Conservation (phyloP, 805 yeast species). For the Lachancea dasiensis region DNA sequence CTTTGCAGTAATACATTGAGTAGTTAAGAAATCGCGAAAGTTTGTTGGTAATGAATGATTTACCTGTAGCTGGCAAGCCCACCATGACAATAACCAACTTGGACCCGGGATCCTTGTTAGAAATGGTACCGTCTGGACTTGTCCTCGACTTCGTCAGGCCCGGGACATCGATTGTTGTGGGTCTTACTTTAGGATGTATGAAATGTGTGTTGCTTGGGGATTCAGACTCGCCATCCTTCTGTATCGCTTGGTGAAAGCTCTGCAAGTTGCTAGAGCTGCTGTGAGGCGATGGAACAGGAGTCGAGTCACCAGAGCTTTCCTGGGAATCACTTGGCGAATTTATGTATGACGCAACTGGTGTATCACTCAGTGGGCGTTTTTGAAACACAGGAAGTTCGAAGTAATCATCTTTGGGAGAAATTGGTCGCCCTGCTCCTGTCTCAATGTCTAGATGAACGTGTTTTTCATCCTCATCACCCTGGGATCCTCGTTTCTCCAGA, state of each 20-base stretch:
- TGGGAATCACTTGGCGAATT: slow-evolving; percentile 45
- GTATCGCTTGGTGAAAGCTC: not conserved
- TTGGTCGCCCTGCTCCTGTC: slow-evolving; percentile 3
- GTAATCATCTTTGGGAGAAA: slow-evolving; percentile 6
- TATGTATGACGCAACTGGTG: slow-evolving; percentile 57
- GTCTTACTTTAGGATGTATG: slow-evolving; percentile 43
- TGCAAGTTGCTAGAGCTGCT: slow-evolving; percentile 5
- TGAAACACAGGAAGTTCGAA: slow-evolving; percentile 48
- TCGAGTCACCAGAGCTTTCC: slow-evolving; percentile 27
- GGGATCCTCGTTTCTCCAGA: slow-evolving; percentile 7
- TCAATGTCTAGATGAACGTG: slow-evolving; percentile 16
- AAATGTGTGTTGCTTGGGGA: slow-evolving; percentile 19
- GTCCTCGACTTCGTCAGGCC: slow-evolving; percentile 80
- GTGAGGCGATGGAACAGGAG: slow-evolving; percentile 25
- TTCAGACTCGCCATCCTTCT: not conserved
- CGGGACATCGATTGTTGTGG: slow-evolving; percentile 85
- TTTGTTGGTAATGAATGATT: slow-evolving; percentile 88
- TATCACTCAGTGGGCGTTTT: slow-evolving; percentile 67
- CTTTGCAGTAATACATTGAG: slow-evolving; percentile 85
- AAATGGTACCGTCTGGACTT: slow-evolving; percentile 68
- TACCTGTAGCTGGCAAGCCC: slow-evolving; percentile 86
- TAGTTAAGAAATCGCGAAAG: slow-evolving; percentile 86
- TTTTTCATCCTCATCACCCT: slow-evolving; percentile 7
- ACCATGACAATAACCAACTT: slow-evolving; percentile 94
- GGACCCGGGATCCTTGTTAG: slow-evolving; percentile 64